Evolutionary conservation across 768 basidiomycete genomes (phyloP).

Genomic region (Postia placenta): DNA sequence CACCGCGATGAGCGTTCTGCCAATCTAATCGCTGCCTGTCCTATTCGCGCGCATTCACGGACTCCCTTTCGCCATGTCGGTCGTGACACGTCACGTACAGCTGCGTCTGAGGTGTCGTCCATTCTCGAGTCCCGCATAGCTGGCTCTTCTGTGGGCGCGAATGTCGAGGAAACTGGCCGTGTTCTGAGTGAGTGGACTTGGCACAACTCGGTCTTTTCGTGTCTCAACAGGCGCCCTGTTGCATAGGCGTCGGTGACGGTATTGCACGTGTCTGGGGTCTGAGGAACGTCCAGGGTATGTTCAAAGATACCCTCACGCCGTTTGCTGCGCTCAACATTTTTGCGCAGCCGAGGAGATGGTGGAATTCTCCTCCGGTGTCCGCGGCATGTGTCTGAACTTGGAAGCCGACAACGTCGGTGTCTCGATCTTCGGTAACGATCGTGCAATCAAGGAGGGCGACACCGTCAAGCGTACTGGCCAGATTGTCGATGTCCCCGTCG

Average conservation of each 20-base stretch:
- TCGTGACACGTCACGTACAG: slow-evolving; percentile 41
- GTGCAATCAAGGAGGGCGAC: slow-evolving; percentile 99
- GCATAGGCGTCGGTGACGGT: slow-evolving; percentile 96
- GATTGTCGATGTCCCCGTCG: slow-evolving; percentile 99
- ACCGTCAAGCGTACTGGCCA: slow-evolving; percentile 99
- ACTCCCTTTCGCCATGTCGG: slow-evolving; percentile 16
- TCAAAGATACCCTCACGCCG: slow-evolving; percentile 9
- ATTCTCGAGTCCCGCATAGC: slow-evolving; percentile 99
- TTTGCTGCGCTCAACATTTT: slow-evolving; percentile 14
- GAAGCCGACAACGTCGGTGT: slow-evolving; percentile 99
- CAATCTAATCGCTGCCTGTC: too few species aligned
- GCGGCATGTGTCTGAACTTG: slow-evolving; percentile 99
- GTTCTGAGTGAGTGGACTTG: slow-evolving; percentile 75
- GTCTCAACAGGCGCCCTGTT: slow-evolving; percentile 18
- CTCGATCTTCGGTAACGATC: slow-evolving; percentile 97
- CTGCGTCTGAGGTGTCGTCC: slow-evolving; percentile 98
- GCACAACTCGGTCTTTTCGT: not conserved
- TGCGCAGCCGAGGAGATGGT: slow-evolving; percentile 97
- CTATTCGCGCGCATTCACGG: slow-evolving; percentile 5
- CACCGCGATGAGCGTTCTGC: slow-evolving; percentile 1
- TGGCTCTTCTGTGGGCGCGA: slow-evolving; percentile 83
- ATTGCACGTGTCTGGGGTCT: slow-evolving; percentile 99
- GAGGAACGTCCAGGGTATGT: slow-evolving; percentile 91
- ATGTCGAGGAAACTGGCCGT: slow-evolving; percentile 98
- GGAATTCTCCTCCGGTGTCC: slow-evolving; percentile 99